These are phyloP conservation scores for Fusarium haematococcum DNA, from an alignment of 2,329 filamentous ascomycete species.

Conservation along the genomic window DNA sequence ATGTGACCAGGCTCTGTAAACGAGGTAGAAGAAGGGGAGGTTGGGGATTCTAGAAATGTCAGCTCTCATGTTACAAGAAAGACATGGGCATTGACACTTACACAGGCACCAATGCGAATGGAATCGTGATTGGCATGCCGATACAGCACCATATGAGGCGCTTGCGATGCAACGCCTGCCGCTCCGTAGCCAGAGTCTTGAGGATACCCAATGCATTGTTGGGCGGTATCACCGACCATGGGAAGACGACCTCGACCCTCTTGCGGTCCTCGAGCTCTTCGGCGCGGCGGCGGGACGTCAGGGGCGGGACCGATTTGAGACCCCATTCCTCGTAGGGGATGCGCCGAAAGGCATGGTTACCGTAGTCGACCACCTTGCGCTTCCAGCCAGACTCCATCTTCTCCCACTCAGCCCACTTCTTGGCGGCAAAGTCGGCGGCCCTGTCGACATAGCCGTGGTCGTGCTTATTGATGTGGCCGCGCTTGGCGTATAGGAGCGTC, in stretches of 20 bases:
- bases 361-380: slow-evolving; percentile 85
- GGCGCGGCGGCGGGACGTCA: slow-evolving; percentile 74
- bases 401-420: slow-evolving; percentile 90
- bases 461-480: slow-evolving; percentile 67
- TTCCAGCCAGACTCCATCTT: slow-evolving; percentile 88
- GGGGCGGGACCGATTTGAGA: slow-evolving; percentile 90
- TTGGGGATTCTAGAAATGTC: slow-evolving; percentile 78
- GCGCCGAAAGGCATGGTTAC: slow-evolving; percentile 84
- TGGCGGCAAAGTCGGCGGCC: slow-evolving; percentile 76
- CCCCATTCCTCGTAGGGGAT: slow-evolving; percentile 99
- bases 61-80: neutral
- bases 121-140: slow-evolving; percentile 85
- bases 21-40: slow-evolving; percentile 95
- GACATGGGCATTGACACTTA: slow-evolving; percentile 61
- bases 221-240: slow-evolving; percentile 74
- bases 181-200: slow-evolving; percentile 78
- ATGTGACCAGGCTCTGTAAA: slow-evolving; percentile 91
- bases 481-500: slow-evolving; percentile 92
- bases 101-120: slow-evolving; percentile 87
- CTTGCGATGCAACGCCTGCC: slow-evolving; percentile 80
- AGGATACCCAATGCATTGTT: slow-evolving; percentile 75
- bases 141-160: slow-evolving; percentile 84
- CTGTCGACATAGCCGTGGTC: slow-evolving; percentile 72
- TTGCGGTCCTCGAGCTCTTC: slow-evolving; percentile 73
- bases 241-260: slow-evolving; percentile 81